Evolutionary conservation across 139 green algal species (phyloP), one percentile per base, ranked within the genome.

Genomic region (Chlorella sp.): DNA sequence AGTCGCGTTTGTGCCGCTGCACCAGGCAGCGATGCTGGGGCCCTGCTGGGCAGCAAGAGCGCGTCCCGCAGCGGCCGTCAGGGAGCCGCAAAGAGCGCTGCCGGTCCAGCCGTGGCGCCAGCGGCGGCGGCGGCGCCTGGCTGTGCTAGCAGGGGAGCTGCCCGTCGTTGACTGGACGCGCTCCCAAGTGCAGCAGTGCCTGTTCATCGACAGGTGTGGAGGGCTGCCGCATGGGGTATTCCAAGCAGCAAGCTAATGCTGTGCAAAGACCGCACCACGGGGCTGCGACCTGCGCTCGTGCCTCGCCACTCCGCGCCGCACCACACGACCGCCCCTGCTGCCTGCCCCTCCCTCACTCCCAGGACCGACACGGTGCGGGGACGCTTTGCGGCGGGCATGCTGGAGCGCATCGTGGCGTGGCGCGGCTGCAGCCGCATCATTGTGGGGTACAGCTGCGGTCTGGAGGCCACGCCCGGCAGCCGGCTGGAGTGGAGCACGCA

Each of bases 121-220:
- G 36, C 77, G 77, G 77, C 48, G 36, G 30, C 38, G 11, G 3
- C 38, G 14, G 28, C 19, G 7, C 0, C 1, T 68, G n/a, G 24
- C 40, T 3, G 72, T 78, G 32, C 36, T 11, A 36, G 43, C 26
- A 30, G 77, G 60, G 17, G 77, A 83, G 5, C 60, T 83, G 7
- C 77, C 77, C 6, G 11, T 36, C 1, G 77, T 83, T 0, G n/a
- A 68, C 38, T 83, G 77, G 77, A 68, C 46, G 32, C 64, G 68
- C 6, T 26, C 46, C 22, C 51, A 60, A 34, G 13, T 43, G 28
- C 65, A 76, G 44, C 64, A 76, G 65, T 36, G 76, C 19, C 80
- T 76, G 32, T 76, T 84, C 28, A 58, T 77, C 34, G 80, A 76
- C 65, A 84, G 80, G 80, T 58, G 46, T 28, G 76, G 8, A n/a